These are phyloP conservation scores for Delphinella strobiligena DNA, from an alignment of 2,329 filamentous ascomycete genomes.

Conservation along the genomic window DNA sequence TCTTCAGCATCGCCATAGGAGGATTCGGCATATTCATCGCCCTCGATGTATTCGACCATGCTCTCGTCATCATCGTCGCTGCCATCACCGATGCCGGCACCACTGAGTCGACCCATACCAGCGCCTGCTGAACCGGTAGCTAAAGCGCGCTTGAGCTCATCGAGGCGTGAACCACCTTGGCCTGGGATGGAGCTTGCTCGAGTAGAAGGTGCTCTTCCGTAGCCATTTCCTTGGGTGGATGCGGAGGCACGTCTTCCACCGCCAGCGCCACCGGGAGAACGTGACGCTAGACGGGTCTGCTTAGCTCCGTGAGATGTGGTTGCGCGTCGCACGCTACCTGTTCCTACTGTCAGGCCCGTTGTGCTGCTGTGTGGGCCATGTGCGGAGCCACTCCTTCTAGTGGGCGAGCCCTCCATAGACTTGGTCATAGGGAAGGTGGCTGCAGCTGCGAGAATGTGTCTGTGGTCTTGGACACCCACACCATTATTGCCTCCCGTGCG, in stretches of 20 bases:
- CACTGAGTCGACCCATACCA: not conserved
- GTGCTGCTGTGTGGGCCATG: no score
- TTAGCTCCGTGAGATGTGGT: not conserved
- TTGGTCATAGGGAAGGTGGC: slow-evolving; percentile 8
- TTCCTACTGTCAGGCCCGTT: not conserved
- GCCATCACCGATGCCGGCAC: slow-evolving; percentile 26
- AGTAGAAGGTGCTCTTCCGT: slow-evolving; percentile 20
- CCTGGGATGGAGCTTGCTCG: slow-evolving; percentile 31
- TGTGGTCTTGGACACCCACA: slow-evolving; percentile 12
- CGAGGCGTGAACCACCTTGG: slow-evolving; percentile 22
- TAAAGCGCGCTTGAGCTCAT: slow-evolving; percentile 35
- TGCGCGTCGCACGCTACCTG: not conserved
- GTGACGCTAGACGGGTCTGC: slow-evolving; percentile 1
- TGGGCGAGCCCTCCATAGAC: not conserved
- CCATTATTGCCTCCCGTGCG: not conserved
- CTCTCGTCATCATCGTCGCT: slow-evolving; percentile 44
- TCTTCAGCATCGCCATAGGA: not conserved
- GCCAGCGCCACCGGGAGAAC: slow-evolving; percentile 1
- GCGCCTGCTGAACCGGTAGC: slow-evolving; percentile 16
- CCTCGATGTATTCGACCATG: slow-evolving; percentile 42
- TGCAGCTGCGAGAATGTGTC: slow-evolving; percentile 13
- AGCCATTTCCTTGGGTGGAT: slow-evolving; percentile 9
- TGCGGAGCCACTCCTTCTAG: not conserved
- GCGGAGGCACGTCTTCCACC: slow-evolving; percentile 27
- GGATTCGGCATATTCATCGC: slow-evolving; percentile 8